Percentiles rank a stretch among this genome's conserved stretches.
These are phyloP conservation scores for Cyphellophora attinorum DNA, from an alignment of 2,329 filamentous ascomycete species.

Conservation along the genomic window DNA sequence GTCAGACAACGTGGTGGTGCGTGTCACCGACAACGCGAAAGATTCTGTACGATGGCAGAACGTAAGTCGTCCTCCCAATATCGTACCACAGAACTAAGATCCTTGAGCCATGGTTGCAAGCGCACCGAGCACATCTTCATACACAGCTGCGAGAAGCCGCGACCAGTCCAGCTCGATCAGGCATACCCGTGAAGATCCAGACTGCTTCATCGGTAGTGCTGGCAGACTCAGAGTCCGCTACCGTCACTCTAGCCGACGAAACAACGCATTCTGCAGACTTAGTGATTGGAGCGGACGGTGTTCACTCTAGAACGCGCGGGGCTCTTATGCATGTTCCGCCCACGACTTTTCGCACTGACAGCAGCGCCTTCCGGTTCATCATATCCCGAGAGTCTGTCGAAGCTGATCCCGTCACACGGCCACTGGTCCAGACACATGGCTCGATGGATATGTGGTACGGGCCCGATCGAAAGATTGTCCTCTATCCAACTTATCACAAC, in stretches of 20 bases:
- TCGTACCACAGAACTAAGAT: too few relatives aligned
- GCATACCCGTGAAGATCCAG: conserved; percentile 12
- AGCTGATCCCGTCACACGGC: conserved; percentile 30
- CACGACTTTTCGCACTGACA: conserved; percentile 24
- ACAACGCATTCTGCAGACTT: conserved; percentile 17
- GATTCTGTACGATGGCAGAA: too few relatives aligned
- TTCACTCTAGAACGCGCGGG: conserved; percentile 18
- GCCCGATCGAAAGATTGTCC: conserved; percentile 33
- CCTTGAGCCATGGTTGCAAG: too few relatives aligned
- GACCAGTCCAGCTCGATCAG: conserved; percentile 4
- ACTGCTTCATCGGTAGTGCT: conserved; percentile 9
- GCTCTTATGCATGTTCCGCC: conserved; percentile 13
- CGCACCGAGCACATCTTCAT: conserved; percentile 20
- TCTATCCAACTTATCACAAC: conserved; percentile 35
- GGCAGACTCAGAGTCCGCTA: conserved; percentile 4
- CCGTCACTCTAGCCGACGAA: conserved; percentile 12
- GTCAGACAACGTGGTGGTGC: too few relatives aligned
- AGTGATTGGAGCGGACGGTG: conserved; percentile 23
- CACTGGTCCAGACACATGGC: conserved; percentile 38
- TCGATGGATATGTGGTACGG: too few relatives aligned
- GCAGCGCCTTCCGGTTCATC: conserved; percentile 31
- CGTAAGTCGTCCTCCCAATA: too few relatives aligned
- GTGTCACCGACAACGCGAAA: too few relatives aligned
- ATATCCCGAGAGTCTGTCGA: conserved; percentile 22
- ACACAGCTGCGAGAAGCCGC: conserved; percentile 15